Evolutionary conservation across 768 basidiomycete species (phyloP).

Genomic region (Rubroboletus pulcherrimus): DNA sequence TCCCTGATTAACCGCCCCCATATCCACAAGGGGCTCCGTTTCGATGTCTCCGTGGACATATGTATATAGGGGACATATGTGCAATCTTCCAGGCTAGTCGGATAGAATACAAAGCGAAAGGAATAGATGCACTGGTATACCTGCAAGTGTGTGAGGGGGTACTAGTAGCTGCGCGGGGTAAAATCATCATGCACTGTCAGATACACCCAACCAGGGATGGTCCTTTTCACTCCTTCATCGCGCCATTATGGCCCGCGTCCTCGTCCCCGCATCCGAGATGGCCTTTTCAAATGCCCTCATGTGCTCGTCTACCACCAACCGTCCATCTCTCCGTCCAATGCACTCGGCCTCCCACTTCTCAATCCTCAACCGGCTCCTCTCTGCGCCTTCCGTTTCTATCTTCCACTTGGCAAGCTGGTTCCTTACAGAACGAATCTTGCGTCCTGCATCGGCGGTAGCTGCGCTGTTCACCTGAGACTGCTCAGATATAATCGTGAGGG

Average conservation of each 20-base stretch:
- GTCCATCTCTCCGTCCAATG: slow-evolving; percentile 47
- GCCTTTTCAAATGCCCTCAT: slow-evolving; percentile 71
- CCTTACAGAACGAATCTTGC: slow-evolving; percentile 81
- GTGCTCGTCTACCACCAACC: slow-evolving; percentile 74
- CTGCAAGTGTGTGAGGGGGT: slow-evolving; percentile 8
- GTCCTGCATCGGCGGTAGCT: slow-evolving; percentile 78
- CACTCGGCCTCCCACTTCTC: slow-evolving; percentile 76
- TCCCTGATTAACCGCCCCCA: no score
- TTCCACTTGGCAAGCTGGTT: slow-evolving; percentile 80
- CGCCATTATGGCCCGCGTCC: slow-evolving; percentile 82
- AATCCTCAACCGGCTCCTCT: slow-evolving; percentile 69
- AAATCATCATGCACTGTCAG: slow-evolving; percentile 2
- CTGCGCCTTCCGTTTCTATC: slow-evolving; percentile 81
- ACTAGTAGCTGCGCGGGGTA: slow-evolving; percentile 10
- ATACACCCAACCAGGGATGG: not conserved
- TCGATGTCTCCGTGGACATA: not conserved
- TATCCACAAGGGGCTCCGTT: no score
- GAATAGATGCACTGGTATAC: slow-evolving; percentile 18
- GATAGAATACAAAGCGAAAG: slow-evolving; percentile 22
- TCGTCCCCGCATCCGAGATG: slow-evolving; percentile 65
- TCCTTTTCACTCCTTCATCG: slow-evolving; percentile 37
- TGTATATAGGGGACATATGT: not conserved
- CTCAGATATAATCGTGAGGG: slow-evolving; percentile 76
- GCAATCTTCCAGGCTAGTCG: not conserved
- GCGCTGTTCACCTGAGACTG: slow-evolving; percentile 87